Evolutionary conservation across 306 rosid genomes (phyloP).

Genomic region (Quercus wislizeni): DNA sequence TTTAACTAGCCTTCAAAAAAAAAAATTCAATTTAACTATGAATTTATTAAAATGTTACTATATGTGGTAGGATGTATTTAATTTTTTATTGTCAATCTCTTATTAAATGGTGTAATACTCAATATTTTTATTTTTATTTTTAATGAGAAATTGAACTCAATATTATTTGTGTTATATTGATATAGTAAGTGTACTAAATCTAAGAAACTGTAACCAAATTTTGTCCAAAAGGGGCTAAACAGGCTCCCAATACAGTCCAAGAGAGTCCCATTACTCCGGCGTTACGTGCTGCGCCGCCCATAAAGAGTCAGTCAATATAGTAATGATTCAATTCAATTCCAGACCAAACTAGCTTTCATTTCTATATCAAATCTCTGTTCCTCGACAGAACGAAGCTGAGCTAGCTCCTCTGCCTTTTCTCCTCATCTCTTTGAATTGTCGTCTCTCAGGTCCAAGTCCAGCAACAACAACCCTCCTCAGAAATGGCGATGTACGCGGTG

Average conservation of each 20-base stretch:
- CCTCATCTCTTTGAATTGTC: neutral
- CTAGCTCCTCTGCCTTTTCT: neutral
- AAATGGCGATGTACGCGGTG: constrained; percentile 51
- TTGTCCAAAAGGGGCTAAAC: neutral
- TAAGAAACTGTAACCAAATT: too few relatives aligned
- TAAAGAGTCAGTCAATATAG: too few relatives aligned
- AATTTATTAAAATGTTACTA: too few relatives aligned
- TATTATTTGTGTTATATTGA: too few relatives aligned
- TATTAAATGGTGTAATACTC: too few relatives aligned
- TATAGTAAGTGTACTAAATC: too few relatives aligned
- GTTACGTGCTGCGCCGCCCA: constrained; percentile 20
- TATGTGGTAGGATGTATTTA: too few relatives aligned
- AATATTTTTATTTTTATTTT: too few relatives aligned
- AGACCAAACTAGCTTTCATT: neutral
- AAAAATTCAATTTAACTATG: too few relatives aligned
- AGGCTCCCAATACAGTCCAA: neutral
- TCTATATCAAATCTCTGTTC: neutral
- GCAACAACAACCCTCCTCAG: neutral
- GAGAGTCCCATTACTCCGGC: constrained; percentile 1
- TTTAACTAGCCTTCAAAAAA: too few relatives aligned
- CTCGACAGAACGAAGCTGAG: neutral
- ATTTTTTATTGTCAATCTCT: too few relatives aligned
- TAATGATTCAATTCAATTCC: neutral
- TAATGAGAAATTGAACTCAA: too few relatives aligned
- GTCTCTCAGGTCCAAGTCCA: neutral